phyloP scores from a whole-genome alignment of 768 basidiomycete genomes.

The Amanita rubescens region DNA sequence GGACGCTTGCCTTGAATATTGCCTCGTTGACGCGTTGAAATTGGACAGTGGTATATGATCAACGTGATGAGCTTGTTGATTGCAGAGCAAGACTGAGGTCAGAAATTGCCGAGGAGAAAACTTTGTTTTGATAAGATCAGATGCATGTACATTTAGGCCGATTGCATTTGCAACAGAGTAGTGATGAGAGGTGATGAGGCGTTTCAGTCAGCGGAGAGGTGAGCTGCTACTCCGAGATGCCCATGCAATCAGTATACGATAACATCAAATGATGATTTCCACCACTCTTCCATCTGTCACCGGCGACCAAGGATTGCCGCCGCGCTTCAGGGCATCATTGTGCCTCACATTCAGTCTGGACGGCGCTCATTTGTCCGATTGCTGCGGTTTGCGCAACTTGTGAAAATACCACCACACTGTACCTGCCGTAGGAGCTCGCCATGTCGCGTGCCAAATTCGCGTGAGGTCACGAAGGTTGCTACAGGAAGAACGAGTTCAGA shows the following conservation, averaged over 20 bases:
- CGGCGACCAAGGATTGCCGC: slow-evolving; percentile 80
- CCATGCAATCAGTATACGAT: not conserved
- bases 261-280: slow-evolving; percentile 46
- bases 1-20: no score
- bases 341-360: slow-evolving; percentile 56
- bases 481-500: slow-evolving; percentile 78
- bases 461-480: slow-evolving; percentile 91
- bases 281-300: slow-evolving; percentile 81
- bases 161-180: slow-evolving; percentile 20
- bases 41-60: no score
- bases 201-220: slow-evolving; percentile 33
- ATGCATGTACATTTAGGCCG: no score
- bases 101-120: no score
- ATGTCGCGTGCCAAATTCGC: slow-evolving; percentile 93
- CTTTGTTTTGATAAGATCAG: no score
- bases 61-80: no score
- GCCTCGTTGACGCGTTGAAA: no score
- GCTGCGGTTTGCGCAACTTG: slow-evolving; percentile 83
- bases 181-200: slow-evolving; percentile 54
- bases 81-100: no score
- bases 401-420: slow-evolving; percentile 92
- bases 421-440: slow-evolving; percentile 91
- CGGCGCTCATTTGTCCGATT: slow-evolving; percentile 74
- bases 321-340: slow-evolving; percentile 66
- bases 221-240: slow-evolving; percentile 14